These are phyloP conservation scores for Cupressus sempervirens DNA, from an alignment of 75 land plant genomes.

Conservation along the genomic window DNA sequence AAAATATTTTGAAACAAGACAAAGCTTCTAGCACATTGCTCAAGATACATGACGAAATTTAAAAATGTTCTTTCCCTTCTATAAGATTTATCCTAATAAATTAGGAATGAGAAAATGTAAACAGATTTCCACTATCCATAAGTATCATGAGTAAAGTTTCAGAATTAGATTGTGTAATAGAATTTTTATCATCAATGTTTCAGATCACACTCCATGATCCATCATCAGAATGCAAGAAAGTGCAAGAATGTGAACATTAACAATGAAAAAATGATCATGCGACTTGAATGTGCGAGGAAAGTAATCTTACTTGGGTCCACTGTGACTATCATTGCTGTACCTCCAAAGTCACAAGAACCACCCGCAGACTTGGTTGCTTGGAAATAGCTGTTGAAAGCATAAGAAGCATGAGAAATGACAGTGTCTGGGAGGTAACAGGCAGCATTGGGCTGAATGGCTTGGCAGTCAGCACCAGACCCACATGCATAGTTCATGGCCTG, in stretches of 20 bases:
- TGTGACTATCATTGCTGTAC: conserved; percentile 12
- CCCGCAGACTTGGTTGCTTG: conserved; percentile 14
- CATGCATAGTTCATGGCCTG: conserved; percentile 23
- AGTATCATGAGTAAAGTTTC: too few species aligned
- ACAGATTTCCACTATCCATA: too few species aligned
- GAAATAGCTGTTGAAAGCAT: conserved; percentile 21
- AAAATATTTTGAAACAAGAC: too few species aligned
- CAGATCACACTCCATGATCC: too few species aligned
- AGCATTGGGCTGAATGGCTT: conserved; percentile 10
- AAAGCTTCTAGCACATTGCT: too few species aligned
- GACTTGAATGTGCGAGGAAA: neutral
- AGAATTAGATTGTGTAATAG: too few species aligned
- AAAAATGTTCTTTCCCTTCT: neutral
- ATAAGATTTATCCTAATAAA: neutral
- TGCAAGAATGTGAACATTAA: too few species aligned
- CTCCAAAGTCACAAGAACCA: conserved; percentile 18
- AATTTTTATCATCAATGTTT: too few species aligned
- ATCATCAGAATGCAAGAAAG: too few species aligned
- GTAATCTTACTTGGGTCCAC: conserved; percentile 20
- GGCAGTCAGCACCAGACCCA: conserved; percentile 16
- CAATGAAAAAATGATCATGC: neutral
- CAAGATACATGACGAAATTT: too few species aligned
- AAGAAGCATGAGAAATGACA: conserved; percentile 22
- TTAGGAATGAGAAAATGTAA: neutral
- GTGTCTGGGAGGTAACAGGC: conserved; percentile 26